A percentile compares a stretch with the other conserved stretches of the same genome.
phyloP scores from a whole-genome alignment of 345 rosid genomes.

The Nasturtium officinale region DNA sequence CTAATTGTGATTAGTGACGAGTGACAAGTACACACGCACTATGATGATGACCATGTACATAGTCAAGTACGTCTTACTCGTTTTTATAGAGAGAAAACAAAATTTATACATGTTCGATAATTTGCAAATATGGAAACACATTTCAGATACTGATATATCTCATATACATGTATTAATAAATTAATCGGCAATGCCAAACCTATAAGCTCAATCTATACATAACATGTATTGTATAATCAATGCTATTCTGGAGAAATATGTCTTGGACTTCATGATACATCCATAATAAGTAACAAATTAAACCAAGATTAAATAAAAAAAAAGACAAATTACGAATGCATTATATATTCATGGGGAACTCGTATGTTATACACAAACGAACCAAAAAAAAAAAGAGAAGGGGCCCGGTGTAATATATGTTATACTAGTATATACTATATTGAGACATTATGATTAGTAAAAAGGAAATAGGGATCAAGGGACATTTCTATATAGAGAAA shows the following conservation, averaged over 20 bases:
- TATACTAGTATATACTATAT: too few species aligned
- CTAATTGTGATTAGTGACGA: conserved; percentile 22
- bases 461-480: conserved; percentile 34
- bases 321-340: neutral
- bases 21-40: conserved; percentile 28
- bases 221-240: too few species aligned
- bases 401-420: too few species aligned
- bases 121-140: conserved; percentile 4
- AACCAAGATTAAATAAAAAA: neutral
- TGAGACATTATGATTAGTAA: conserved; percentile 38
- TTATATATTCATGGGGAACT: neutral
- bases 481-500: conserved; percentile 13
- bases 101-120: neutral
- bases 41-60: conserved; percentile 10
- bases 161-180: too few species aligned
- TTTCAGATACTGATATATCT: neutral
- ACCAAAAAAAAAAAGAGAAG: too few species aligned
- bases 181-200: too few species aligned
- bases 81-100: neutral
- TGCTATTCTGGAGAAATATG: neutral
- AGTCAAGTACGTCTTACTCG: neutral
- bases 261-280: too few species aligned
- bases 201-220: too few species aligned
- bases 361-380: neutral
- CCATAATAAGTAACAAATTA: neutral